Base-by-base conservation (phyloP, 148 eudicot genomes). In the Rhododendron kiyosumense region DNA sequence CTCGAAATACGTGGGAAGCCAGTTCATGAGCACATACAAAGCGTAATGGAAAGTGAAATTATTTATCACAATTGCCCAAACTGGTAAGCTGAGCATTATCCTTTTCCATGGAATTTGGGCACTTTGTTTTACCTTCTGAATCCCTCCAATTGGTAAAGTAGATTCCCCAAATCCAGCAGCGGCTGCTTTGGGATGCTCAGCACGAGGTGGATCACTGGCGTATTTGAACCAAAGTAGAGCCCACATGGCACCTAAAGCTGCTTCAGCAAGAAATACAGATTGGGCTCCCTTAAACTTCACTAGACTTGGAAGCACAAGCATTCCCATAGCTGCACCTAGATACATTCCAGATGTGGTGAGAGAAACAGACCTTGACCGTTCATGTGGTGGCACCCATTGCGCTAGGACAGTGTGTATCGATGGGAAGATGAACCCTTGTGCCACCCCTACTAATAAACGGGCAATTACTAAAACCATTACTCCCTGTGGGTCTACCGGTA, bases 1-100 rank as follows among this genome's bases (percentile, higher is more conserved):
- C 84, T 96, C 96, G 34, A 96, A 96, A 87, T 96, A 96, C 8
- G 99, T 96, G 7, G 99, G 99, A 41, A 96, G 91, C 99, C 99
- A 96, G 81, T 96, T 96, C 99, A 96, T 96, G 48, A 96, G 95
- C 69, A 96, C 96, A 54, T 96, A 96, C 76, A 96, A 90, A 49
- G 93, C 99, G n/a, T 96, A 96, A 90, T 96, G 99, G 86, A 96
- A 96, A 71, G 98, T 95, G 89, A 96, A 96, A 65, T 95, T 96
- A 84, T 96, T 96, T 71, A 94, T 95, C 41, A 96, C 98, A 83
- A 96, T 96, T 34, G 99, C 98, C 99, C 99, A 96, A 48, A 96
- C 96, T 1, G 98, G 96, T 82, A 93, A 86, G 89, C 94, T 94
- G 54, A 93, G 79, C 26, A 92, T 52, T 84, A 96, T 93, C 69